Evolutionary conservation across 805 yeast species (phyloP).

Genomic region (Spathaspora boniae): DNA sequence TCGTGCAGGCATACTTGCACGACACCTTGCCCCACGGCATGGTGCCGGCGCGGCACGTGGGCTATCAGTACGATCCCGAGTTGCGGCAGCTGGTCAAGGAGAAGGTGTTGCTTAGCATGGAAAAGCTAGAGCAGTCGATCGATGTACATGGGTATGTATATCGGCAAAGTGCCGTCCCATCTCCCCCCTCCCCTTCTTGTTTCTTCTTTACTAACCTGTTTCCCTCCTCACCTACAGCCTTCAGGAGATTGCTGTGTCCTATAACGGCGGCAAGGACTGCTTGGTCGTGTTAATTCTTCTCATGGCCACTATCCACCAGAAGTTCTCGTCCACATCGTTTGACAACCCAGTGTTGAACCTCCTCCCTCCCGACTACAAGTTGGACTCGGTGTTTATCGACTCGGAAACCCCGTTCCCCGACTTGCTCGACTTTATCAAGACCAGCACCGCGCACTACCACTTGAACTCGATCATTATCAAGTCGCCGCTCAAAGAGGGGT

Average conservation of each 20-base stretch:
- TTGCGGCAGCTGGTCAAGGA: slow-evolving; percentile 23
- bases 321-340: slow-evolving; percentile 10
- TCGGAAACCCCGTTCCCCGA: slow-evolving; percentile 70
- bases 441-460: slow-evolving; percentile 52
- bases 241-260: slow-evolving; percentile 71
- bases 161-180: too few relatives aligned
- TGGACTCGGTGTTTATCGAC: slow-evolving; percentile 71
- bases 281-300: slow-evolving; percentile 79
- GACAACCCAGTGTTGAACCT: slow-evolving; percentile 9
- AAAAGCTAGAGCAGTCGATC: slow-evolving; percentile 24
- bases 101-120: slow-evolving; percentile 25
- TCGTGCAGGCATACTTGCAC: slow-evolving; percentile 28
- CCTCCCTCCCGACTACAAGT: slow-evolving; percentile 29
- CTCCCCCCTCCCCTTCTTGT: too few relatives aligned
- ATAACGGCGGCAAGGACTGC: slow-evolving; percentile 97
- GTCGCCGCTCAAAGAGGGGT: slow-evolving; percentile 64
- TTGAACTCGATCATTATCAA: slow-evolving; percentile 46
- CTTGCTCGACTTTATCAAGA: slow-evolving; percentile 60
- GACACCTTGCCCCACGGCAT: slow-evolving; percentile 27
- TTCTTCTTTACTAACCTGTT: slow-evolving; percentile 11
- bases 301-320: slow-evolving; percentile 48
- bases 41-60: slow-evolving; percentile 15
- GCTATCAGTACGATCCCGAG: slow-evolving; percentile 19
- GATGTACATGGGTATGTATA: slow-evolving; percentile 30
- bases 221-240: slow-evolving; percentile 20